phyloP scores from a whole-genome alignment of 2,329 filamentous ascomycete species.

The Colletotrichum costaricense region DNA sequence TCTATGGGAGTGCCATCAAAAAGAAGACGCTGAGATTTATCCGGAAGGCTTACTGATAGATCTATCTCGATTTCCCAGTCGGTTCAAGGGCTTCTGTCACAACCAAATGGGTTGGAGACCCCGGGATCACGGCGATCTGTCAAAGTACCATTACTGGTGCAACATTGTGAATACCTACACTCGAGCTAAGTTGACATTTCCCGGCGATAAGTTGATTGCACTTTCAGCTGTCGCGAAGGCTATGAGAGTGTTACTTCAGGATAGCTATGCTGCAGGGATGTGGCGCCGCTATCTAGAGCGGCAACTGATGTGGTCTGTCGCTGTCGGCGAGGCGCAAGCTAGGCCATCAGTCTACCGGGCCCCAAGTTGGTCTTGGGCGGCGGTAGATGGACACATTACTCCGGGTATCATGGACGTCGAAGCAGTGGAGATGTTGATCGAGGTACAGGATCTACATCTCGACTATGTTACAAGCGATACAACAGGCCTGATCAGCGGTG shows the following conservation, averaged over 20 bases:
- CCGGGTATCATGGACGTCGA: background rate
- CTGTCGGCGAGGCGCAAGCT: background rate
- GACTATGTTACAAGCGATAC: background rate
- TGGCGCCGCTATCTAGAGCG: background rate
- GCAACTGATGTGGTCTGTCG: background rate
- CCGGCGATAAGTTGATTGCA: background rate
- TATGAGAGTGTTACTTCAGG: background rate
- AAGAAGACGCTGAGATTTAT: background rate
- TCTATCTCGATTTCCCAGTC: background rate
- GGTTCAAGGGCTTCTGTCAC: background rate
- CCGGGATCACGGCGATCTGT: background rate
- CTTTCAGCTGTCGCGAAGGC: background rate
- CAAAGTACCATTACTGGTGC: background rate
- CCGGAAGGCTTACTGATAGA: background rate
- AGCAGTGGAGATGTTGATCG: background rate
- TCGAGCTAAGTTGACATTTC: background rate
- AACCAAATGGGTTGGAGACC: background rate
- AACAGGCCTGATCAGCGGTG: background rate
- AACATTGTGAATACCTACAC: background rate
- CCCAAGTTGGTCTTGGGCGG: background rate
- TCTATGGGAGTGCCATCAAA: background rate
- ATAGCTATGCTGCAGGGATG: background rate
- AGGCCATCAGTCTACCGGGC: background rate
- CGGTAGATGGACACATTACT: background rate
- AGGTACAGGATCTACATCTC: background rate